phyloP scores from a whole-genome alignment of 345 rosid genomes.

The Salix arbutifolia region DNA sequence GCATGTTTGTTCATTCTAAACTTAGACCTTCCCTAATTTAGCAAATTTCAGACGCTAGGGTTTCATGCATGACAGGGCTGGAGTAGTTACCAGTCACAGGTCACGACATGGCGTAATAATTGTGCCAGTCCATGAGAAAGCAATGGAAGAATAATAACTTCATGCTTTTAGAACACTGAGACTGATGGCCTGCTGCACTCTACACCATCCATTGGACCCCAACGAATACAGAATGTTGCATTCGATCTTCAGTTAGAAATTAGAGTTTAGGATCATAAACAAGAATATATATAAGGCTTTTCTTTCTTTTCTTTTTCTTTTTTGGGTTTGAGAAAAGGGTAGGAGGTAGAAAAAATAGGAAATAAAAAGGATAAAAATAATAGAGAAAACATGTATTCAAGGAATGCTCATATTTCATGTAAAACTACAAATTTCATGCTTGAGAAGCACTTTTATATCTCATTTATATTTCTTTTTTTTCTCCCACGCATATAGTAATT shows the following conservation, averaged over 20 bases:
- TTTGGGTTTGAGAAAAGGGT: not conserved
- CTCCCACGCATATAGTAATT: not conserved
- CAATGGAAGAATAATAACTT: not conserved
- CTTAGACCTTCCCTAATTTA: not conserved
- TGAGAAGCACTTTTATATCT: not conserved
- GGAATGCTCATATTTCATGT: too few species aligned
- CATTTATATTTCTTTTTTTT: not conserved
- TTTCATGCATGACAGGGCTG: not conserved
- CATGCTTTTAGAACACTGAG: not conserved
- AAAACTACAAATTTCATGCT: not conserved
- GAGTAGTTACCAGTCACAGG: not conserved
- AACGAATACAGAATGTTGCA: not conserved
- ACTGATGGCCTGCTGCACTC: not conserved
- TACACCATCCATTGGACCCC: not conserved
- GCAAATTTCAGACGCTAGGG: not conserved
- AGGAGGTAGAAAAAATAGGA: not conserved
- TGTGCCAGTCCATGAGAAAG: not conserved
- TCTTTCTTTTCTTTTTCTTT: too few species aligned
- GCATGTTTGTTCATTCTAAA: not conserved
- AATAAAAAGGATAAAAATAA: too few species aligned
- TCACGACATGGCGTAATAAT: not conserved
- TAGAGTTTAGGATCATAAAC: not conserved
- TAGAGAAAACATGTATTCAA: too few species aligned
- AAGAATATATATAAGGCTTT: not conserved
- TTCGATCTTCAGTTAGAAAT: too few species aligned